These are phyloP conservation scores for Apophysomyces trapeziformis DNA, from an alignment of 371 early-diverging fungal genomes.

Conservation along the genomic window DNA sequence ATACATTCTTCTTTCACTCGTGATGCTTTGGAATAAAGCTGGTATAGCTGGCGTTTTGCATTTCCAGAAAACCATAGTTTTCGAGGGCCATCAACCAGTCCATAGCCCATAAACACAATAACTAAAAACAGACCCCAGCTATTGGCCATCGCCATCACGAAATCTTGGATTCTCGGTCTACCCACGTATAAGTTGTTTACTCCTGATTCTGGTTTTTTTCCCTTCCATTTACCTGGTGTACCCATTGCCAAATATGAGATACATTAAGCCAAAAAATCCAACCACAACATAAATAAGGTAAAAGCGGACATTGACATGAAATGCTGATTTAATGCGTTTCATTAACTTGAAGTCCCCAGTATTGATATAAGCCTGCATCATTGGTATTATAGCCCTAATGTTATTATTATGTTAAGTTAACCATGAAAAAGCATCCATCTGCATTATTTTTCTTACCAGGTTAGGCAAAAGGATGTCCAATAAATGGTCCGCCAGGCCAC, in stretches of 20 bases:
- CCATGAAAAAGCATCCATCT: neutral
- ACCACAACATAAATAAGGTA: slow-evolving; percentile 60
- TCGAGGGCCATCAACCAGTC: slow-evolving; percentile 88
- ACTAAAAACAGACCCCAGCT: slow-evolving; percentile 91
- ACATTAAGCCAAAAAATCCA: slow-evolving; percentile 73
- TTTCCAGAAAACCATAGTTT: slow-evolving; percentile 79
- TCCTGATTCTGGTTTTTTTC: neutral
- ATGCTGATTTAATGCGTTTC: slow-evolving; percentile 67
- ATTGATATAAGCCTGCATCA: slow-evolving; percentile 84
- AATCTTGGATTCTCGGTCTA: slow-evolving; percentile 58
- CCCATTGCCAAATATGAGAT: slow-evolving; percentile 67
- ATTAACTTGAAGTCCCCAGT: slow-evolving; percentile 81
- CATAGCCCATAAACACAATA: slow-evolving; percentile 90
- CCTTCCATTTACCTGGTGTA: slow-evolving; percentile 33
- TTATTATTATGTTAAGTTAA: too few species aligned
- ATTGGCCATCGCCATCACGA: slow-evolving; percentile 92
- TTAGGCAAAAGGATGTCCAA: slow-evolving; percentile 90
- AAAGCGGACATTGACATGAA: slow-evolving; percentile 81
- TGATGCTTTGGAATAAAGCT: slow-evolving; percentile 72
- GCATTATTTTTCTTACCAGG: slow-evolving; percentile 64
- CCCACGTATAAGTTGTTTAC: slow-evolving; percentile 14
- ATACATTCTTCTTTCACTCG: slow-evolving; percentile 75
- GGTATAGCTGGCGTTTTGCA: slow-evolving; percentile 61
- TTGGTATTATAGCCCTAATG: slow-evolving; percentile 80
- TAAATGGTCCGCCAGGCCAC: slow-evolving; percentile 88